Evolutionary conservation across 164 flowering plant genomes (phyloP).

Genomic region (Malania oleifera): DNA sequence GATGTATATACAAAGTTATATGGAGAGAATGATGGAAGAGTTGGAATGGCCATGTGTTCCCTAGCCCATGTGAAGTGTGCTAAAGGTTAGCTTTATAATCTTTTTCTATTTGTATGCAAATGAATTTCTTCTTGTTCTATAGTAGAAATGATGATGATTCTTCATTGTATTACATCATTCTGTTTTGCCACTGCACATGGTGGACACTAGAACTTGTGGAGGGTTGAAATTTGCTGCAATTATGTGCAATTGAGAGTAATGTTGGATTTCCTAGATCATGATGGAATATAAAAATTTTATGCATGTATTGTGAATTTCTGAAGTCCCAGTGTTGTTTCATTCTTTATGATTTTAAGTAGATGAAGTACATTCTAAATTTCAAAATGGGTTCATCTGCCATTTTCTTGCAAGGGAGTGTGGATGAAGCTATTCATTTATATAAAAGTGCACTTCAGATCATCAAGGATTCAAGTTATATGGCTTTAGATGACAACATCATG

Average conservation of each 20-base stretch:
- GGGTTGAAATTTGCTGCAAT: not conserved
- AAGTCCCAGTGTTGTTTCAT: not conserved
- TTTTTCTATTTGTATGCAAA: not conserved
- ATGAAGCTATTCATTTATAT: conserved; percentile 66
- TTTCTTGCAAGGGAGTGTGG: conserved; percentile 48
- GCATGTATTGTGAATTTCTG: not conserved
- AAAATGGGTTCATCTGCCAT: conserved; percentile 1
- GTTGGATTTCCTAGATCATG: not conserved
- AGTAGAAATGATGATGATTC: not conserved
- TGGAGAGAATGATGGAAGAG: conserved; percentile 86
- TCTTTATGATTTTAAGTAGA: not conserved
- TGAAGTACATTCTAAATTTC: too few relatives aligned
- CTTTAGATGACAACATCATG: conserved; percentile 49
- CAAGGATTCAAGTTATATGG: conserved; percentile 49
- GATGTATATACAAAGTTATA: conserved; percentile 48
- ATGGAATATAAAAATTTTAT: not conserved
- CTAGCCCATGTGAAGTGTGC: conserved; percentile 79
- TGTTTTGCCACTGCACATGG: not conserved
- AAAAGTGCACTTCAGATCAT: conserved; percentile 57
- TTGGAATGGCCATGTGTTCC: conserved; percentile 80
- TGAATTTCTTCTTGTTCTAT: not conserved
- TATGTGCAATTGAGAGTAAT: too few relatives aligned
- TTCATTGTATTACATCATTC: not conserved
- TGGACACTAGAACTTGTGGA: not conserved
- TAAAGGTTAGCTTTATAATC: conserved; percentile 40